Percentiles rank a stretch among this genome's conserved stretches.
Evolutionary conservation across 2,329 filamentous ascomycete genomes (phyloP).

Genomic region (Gnomoniopsis smithogilvyi): DNA sequence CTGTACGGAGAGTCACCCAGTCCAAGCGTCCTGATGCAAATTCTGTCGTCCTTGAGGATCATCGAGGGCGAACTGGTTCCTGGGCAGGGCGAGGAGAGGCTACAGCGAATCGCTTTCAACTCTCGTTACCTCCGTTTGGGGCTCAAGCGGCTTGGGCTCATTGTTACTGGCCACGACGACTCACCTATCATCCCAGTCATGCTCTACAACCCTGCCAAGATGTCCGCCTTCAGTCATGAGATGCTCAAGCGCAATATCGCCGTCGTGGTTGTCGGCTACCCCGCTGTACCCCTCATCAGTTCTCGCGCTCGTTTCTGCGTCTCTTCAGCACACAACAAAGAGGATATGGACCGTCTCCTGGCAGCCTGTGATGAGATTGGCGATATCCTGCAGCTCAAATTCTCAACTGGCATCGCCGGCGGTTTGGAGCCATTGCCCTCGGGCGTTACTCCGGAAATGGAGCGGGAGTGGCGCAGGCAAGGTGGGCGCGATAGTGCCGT

Average conservation of each 20-base stretch:
- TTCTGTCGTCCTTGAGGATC: conserved; percentile 78
- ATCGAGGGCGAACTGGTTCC: conserved; percentile 85
- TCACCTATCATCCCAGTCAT: conserved; percentile 94
- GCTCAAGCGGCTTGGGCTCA: conserved; percentile 93
- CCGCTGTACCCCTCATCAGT: conserved; percentile 90
- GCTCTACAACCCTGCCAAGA: conserved; percentile 98
- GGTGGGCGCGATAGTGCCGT: conserved; percentile 65
- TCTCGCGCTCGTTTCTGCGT: conserved; percentile 95
- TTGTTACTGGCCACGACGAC: conserved; percentile 96
- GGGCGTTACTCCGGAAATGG: conserved; percentile 67
- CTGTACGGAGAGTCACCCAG: conserved; percentile 84
- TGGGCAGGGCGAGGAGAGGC: conserved; percentile 90
- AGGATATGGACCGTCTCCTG: conserved; percentile 88
- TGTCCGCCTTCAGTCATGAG: conserved; percentile 96
- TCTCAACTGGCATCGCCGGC: conserved; percentile 92
- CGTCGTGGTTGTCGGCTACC: conserved; percentile 95
- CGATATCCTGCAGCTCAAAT: conserved; percentile 90
- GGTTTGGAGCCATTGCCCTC: conserved; percentile 75
- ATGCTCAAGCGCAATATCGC: conserved; percentile 98
- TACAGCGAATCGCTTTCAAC: conserved; percentile 97
- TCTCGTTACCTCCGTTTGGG: conserved; percentile 96
- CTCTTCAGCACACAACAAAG: conserved; percentile 95
- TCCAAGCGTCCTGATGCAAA: conserved; percentile 87
- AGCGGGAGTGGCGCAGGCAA: conserved; percentile 62
- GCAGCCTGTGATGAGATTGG: conserved; percentile 90